Conservation (phyloP, 2,329 filamentous ascomycete species). For the Calcarisporium arbuscula region DNA sequence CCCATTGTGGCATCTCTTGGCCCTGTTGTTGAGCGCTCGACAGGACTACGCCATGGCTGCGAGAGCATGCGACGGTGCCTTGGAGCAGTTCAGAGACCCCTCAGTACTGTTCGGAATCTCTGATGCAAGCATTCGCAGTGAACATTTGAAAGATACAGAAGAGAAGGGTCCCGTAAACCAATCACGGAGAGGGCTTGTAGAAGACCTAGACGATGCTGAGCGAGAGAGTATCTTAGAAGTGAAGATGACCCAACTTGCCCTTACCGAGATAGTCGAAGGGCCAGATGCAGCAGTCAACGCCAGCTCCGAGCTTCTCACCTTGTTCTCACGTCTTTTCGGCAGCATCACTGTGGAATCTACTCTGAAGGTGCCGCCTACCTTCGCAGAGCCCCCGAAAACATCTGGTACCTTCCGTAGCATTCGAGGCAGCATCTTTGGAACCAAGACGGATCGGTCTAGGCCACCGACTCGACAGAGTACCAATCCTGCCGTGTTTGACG, state of each 20-base stretch:
- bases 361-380: slow-evolving; percentile 30
- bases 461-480: slow-evolving; percentile 36
- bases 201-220: slow-evolving; percentile 77
- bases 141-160: slow-evolving; percentile 57
- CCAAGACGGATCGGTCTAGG: slow-evolving; percentile 38
- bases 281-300: slow-evolving; percentile 81
- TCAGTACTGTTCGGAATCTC: slow-evolving; percentile 61
- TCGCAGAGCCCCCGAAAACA: slow-evolving; percentile 59
- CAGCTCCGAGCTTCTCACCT: slow-evolving; percentile 73
- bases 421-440: slow-evolving; percentile 73
- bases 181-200: slow-evolving; percentile 49
- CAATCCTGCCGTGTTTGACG: slow-evolving; percentile 28
- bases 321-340: slow-evolving; percentile 79
- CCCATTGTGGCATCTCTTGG: slow-evolving; percentile 85
- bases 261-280: slow-evolving; percentile 78
- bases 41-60: slow-evolving; percentile 78
- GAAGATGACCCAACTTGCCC: slow-evolving; percentile 86
- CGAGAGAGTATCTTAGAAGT: slow-evolving; percentile 86
- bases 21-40: slow-evolving; percentile 76
- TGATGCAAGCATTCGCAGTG: slow-evolving; percentile 52
- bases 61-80: slow-evolving; percentile 80
- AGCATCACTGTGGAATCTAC: slow-evolving; percentile 37
- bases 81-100: slow-evolving; percentile 79
- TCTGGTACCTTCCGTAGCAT: slow-evolving; percentile 65
- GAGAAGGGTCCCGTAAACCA: slow-evolving; percentile 16